Evolutionary conservation across 257 asterid species (phyloP).

Genomic region (Penstemon barbatus): DNA sequence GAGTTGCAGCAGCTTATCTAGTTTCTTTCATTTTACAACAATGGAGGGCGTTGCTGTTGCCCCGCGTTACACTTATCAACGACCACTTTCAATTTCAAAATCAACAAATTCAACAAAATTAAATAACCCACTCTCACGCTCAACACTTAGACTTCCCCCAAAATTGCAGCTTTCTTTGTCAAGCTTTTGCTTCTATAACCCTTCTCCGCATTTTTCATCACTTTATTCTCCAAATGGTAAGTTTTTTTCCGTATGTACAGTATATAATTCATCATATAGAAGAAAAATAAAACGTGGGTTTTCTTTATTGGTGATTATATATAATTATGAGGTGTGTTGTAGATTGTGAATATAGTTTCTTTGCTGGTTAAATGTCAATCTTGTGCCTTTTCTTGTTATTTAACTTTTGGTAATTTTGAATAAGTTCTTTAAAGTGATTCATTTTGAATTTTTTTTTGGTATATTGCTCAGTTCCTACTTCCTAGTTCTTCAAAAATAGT

Average conservation of each 20-base stretch:
- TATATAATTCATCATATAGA: not conserved
- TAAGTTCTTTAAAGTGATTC: not conserved
- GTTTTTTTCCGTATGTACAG: not conserved
- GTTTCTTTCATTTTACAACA: slow-evolving; percentile 21
- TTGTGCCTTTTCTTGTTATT: slow-evolving; percentile 5
- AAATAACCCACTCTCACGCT: not conserved
- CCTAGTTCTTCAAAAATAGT: not conserved
- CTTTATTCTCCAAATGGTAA: slow-evolving; percentile 30
- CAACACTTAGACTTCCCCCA: slow-evolving; percentile 21
- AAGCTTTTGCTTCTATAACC: slow-evolving; percentile 19
- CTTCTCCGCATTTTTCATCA: slow-evolving; percentile 27
- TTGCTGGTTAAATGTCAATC: not conserved
- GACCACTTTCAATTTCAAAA: slow-evolving; percentile 27
- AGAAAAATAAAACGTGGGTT: not conserved
- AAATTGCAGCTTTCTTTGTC: slow-evolving; percentile 25
- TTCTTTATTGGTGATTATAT: slow-evolving; percentile 5
- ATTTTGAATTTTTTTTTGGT: slow-evolving; percentile 1
- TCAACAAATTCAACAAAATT: slow-evolving; percentile 20
- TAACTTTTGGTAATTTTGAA: not conserved
- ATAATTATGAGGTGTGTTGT: not conserved
- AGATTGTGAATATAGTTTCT: not conserved
- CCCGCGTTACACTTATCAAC: slow-evolving; percentile 24
- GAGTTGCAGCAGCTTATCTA: slow-evolving; percentile 25
- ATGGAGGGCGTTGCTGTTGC: slow-evolving; percentile 53
- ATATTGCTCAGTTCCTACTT: not conserved